Conservation (phyloP, 192 early-diverging fungal species). For the Kickxella alabastrina region DNA sequence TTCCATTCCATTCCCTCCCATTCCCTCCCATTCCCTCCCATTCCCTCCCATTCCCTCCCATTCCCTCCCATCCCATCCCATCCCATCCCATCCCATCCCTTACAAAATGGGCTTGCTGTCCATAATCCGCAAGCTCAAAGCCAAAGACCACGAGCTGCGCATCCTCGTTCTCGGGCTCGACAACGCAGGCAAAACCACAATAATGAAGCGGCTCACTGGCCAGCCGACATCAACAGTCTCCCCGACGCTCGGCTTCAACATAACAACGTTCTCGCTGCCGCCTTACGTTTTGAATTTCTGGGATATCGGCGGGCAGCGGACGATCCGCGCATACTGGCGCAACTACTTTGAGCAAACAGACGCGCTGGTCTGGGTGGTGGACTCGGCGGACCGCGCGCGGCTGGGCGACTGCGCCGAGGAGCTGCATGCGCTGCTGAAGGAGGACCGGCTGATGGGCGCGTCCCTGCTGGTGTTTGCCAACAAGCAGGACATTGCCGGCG, state of each 20-base stretch:
- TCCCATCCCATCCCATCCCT: no score
- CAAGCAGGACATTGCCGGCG: constrained; percentile 92
- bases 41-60: no score
- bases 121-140: constrained; percentile 87
- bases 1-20: no score
- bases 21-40: no score
- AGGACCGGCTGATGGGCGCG: constrained; percentile 92
- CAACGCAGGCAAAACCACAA: constrained; percentile 99
- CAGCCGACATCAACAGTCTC: constrained; percentile 86
- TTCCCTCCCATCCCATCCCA: no score
- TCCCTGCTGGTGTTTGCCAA: constrained; percentile 94
- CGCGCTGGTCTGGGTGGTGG: constrained; percentile 96
- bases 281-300: constrained; percentile 83
- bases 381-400: constrained; percentile 81
- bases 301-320: constrained; percentile 98
- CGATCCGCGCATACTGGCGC: constrained; percentile 96
- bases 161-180: constrained; percentile 94
- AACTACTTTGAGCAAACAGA: constrained; percentile 99
- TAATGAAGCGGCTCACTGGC: constrained; percentile 92
- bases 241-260: constrained; percentile 97
- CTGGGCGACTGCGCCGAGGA: constrained; percentile 79
- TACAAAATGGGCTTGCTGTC: constrained; percentile 98
- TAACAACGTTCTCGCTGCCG: constrained; percentile 77
- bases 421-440: constrained; percentile 71
- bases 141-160: constrained; percentile 92